Evolutionary conservation across 768 basidiomycete species (phyloP).

Genomic region (Hydnomerulius pinastri): DNA sequence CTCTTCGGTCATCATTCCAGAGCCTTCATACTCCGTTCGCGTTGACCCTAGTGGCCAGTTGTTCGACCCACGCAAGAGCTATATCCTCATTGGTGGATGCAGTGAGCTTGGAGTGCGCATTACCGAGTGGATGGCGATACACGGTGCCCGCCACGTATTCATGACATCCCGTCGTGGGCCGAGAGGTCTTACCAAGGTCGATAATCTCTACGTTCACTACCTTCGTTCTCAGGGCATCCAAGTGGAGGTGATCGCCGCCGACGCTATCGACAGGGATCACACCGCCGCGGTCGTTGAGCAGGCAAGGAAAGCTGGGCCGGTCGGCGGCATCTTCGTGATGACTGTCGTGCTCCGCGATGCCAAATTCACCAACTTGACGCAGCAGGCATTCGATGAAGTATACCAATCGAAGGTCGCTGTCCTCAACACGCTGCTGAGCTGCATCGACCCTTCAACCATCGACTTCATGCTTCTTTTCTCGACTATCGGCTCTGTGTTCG

Average conservation of each 20-base stretch:
- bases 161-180: too few relatives aligned
- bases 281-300: conserved; percentile 14
- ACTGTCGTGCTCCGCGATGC: conserved; percentile 26
- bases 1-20: conserved; percentile 4
- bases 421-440: too few relatives aligned
- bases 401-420: too few relatives aligned
- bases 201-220: conserved; percentile 19
- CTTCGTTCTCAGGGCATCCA: conserved; percentile 19
- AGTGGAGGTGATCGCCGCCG: conserved; percentile 18
- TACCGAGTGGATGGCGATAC: conserved; percentile 27
- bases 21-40: conserved; percentile 2
- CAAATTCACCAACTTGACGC: conserved; percentile 24
- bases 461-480: conserved; percentile 30
- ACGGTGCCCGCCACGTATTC: conserved; percentile 27
- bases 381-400: conserved; percentile 23
- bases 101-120: too few relatives aligned
- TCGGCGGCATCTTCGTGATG: conserved; percentile 27
- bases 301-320: conserved; percentile 14
- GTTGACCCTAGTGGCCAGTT: conserved; percentile 14
- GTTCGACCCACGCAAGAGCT: conserved; percentile 23
- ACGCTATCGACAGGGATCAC: conserved; percentile 14
- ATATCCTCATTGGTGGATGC: too few relatives aligned
- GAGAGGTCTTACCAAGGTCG: too few relatives aligned
- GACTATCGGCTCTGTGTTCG: conserved; percentile 25
- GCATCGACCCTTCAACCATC: too few relatives aligned